Evolutionary conservation across 192 early-diverging fungal genomes (phyloP), one percentile per base, ranked within the genome.

Genomic region (Coemansia sp.): DNA sequence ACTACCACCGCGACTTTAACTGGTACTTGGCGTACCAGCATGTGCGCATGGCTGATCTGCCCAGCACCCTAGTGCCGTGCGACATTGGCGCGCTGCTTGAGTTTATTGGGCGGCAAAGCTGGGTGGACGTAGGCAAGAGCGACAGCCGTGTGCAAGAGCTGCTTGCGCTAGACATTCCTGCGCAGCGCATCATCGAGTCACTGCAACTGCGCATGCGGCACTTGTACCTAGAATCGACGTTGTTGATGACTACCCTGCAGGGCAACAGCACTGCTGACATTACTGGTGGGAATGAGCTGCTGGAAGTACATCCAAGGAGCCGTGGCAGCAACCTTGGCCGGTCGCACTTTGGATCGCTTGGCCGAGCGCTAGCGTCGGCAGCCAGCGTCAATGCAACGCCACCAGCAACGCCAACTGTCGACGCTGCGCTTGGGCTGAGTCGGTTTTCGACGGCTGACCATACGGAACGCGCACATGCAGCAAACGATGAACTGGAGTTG

Each of bases 1-100:
- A 81, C 61, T 81, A 81, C 54, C 78, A 81, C 41, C 69, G 78
- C 47, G 73, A 81, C 57, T 55, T 81, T 48, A 81, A 81, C 66
- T 81, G 78, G 78, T 81, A 81, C 58, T 74, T 66, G 10, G 51
- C 48, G 19, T 73, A 66, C 49, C 69, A 81, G 49, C 78, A 72
- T 22, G 3, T 81, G 57, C 73, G 70, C 9, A 66, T 81, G 63
- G 78, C 78, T 0, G 66, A 75, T 27, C 54, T 81, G 60, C 78
- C 78, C 3, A 24, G 32, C 7, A 39, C 23, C 24, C 49, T 81
- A 14, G 48, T 3, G 3, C 78, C 78, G 3, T 38, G n/a, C 14
- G 73, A 71, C 23, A 52, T 81, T 4, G 16, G 62, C 6, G 78
- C 71, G 22, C 61, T 81, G 29, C 52, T 81, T n/a, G 74, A 35